These are phyloP conservation scores for Backusella parvicylindrica DNA, from an alignment of 192 early-diverging fungal species.

Conservation along the genomic window DNA sequence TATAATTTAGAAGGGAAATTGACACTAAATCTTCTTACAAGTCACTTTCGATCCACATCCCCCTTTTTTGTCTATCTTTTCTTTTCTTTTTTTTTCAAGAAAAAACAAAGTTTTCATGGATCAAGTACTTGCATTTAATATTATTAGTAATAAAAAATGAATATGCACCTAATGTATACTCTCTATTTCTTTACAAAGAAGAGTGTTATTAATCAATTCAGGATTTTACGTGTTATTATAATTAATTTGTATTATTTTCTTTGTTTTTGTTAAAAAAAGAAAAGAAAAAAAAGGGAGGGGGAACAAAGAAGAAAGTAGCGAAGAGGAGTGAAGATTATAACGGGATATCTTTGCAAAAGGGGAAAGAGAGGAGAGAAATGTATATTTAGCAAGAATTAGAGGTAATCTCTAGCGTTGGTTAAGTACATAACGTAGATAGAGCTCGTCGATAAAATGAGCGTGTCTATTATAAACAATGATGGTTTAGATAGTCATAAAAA, in stretches of 20 bases:
- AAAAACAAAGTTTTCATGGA: not conserved
- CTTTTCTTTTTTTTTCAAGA: not conserved
- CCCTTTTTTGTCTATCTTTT: not conserved
- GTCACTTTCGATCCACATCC: not conserved
- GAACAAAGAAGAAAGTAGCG: not conserved
- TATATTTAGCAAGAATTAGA: not conserved
- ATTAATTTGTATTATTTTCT: not conserved
- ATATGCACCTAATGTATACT: not conserved
- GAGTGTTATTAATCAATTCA: not conserved
- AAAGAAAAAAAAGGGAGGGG: not conserved
- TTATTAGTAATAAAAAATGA: not conserved
- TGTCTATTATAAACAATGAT: slow-evolving; percentile 30
- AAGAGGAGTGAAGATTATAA: not conserved
- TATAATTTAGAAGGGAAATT: not conserved
- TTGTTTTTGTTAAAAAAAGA: not conserved
- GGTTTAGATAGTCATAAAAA: not conserved
- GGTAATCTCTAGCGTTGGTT: slow-evolving; percentile 12
- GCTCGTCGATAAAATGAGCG: slow-evolving; percentile 53
- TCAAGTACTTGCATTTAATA: not conserved
- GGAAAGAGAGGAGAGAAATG: not conserved
- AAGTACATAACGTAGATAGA: slow-evolving; percentile 50
- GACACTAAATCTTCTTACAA: not conserved
- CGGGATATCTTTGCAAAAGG: not conserved
- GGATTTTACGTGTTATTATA: not conserved
- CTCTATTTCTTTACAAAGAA: not conserved